These are phyloP conservation scores for Cladosporium sp. DNA, from an alignment of 2,329 filamentous ascomycete genomes.

Conservation along the genomic window DNA sequence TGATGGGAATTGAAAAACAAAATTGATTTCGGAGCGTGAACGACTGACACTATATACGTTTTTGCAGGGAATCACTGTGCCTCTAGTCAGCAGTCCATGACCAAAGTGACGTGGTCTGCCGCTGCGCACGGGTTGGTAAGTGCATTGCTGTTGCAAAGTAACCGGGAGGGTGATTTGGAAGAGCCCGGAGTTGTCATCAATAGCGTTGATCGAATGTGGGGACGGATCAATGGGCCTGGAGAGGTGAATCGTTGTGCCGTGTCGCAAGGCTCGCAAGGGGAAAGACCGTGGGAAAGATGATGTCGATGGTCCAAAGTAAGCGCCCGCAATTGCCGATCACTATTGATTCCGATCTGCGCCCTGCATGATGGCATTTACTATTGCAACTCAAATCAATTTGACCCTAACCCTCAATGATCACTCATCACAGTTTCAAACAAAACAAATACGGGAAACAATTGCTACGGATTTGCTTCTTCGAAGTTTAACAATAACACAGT, in stretches of 20 bases:
- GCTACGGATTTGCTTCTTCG: neutral
- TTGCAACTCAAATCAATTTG: neutral
- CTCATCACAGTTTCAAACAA: neutral
- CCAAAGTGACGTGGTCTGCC: constrained; percentile 2
- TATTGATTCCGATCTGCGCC: neutral
- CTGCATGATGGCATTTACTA: neutral
- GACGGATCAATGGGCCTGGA: neutral
- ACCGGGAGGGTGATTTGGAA: constrained; percentile 4
- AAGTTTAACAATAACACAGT: neutral
- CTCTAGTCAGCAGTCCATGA: neutral
- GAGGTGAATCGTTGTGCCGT: neutral
- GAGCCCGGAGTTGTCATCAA: constrained; percentile 1
- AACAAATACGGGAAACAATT: neutral
- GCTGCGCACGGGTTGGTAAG: constrained; percentile 9
- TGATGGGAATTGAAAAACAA: neutral
- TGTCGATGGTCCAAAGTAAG: neutral
- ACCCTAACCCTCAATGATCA: neutral
- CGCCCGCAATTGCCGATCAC: constrained; percentile 1
- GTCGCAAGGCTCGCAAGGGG: neutral
- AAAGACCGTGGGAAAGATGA: neutral
- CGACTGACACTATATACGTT: neutral
- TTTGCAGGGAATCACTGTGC: neutral
- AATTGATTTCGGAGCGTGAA: neutral
- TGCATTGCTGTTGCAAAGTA: neutral
- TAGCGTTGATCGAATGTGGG: constrained; percentile 1